Base-by-base conservation (phyloP, 106 monocot species). In the Dioscorea dumetorum region DNA sequence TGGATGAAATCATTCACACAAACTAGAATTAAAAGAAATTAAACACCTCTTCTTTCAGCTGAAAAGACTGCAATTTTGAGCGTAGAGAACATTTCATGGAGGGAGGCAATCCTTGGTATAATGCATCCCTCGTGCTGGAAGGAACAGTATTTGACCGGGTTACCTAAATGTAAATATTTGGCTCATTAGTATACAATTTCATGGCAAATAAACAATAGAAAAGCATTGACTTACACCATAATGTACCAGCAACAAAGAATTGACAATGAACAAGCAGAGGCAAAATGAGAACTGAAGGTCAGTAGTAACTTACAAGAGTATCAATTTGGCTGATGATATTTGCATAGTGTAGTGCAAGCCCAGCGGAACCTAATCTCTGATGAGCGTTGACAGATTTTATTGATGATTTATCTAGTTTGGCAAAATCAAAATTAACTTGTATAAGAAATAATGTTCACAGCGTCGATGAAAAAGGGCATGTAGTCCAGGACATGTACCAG, bases 311-410 rank as follows among this genome's bases (percentile, higher is more conserved):
- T 77, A 97, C 97, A 60, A 97, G 79, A 48, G 86, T 92, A 67
- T 97, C 97, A 54, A 97, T 92, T 74, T 97, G 97, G 75, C 69
- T 84, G 64, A 97, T 85, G 62, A 97, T 76, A 83, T 97, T 97
- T 48, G 97, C 97, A 73, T 97, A 97, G 58, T 97, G 97, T 67
- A 92, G 69, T 31, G 97, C 83, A 74, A 97, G 92, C 64, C 97
- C 97, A 21, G 86, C 80, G 60, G 87, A 76, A 18, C 97, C 97
- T 76, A 97, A 74, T 75, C 74, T 78, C 33, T 73, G 82, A 61
- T 73, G 69, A 69, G 17, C 64, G 34, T 33, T 63, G 22, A 62
- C 65, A 73, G 75, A 73, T 79, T 68, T 62, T 34, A 66, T 72
- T 23, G 48, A 53, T 61, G 74, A 56, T 76, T 76, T 84, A 70